phyloP scores from a whole-genome alignment of 2,329 filamentous ascomycete genomes.

The Whalleya microplaca region DNA sequence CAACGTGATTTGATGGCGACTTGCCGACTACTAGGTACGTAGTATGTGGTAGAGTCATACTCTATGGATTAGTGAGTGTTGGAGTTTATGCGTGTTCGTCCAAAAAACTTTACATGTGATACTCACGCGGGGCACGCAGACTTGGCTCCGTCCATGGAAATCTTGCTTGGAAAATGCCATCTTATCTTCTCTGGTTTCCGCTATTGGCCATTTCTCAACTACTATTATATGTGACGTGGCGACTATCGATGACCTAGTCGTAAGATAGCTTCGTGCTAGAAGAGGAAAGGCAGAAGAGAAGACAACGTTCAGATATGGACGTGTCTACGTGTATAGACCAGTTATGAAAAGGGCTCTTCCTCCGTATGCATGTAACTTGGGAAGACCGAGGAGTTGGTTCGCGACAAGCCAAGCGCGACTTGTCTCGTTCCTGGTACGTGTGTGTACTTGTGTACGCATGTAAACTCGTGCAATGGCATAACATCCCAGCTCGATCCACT shows the following conservation, averaged over 20 bases:
- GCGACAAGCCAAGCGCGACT: neutral
- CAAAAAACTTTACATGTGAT: slow-evolving; percentile 30
- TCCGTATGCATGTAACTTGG: no score
- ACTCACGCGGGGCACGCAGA: slow-evolving; percentile 14
- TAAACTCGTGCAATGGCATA: neutral
- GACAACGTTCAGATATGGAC: neutral
- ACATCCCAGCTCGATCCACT: neutral
- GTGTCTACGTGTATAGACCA: no score
- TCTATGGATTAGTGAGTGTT: neutral
- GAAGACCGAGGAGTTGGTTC: neutral
- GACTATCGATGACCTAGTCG: neutral
- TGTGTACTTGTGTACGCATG: no score
- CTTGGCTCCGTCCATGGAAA: neutral
- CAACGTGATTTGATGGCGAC: no score
- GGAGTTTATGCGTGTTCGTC: neutral
- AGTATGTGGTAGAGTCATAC: no score
- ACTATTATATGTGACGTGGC: no score
- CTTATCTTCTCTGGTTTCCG: neutral
- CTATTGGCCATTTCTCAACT: slow-evolving; percentile 10
- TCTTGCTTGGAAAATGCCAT: neutral
- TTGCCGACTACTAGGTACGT: no score
- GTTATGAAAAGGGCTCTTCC: neutral
- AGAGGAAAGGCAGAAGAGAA: neutral
- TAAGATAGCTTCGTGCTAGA: slow-evolving; percentile 2
- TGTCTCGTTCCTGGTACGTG: neutral